phyloP scores from a whole-genome alignment of 345 rosid species.

The Camelina laxa region DNA sequence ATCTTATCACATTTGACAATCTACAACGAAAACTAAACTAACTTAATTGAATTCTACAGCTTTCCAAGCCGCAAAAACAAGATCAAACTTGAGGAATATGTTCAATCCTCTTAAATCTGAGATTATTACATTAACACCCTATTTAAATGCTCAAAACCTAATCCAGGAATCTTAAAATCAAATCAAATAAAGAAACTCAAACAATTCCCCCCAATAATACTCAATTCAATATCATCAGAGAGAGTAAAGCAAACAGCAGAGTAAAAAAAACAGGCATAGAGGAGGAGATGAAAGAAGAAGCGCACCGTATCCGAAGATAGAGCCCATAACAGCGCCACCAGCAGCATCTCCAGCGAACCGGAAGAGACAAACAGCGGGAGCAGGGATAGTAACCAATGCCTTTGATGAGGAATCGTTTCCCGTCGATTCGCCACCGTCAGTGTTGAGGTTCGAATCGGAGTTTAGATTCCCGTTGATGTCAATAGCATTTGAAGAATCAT shows the following conservation, averaged over 20 bases:
- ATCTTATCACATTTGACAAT: constrained; percentile 11
- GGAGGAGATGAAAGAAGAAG: not conserved
- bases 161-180: no score
- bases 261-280: not conserved
- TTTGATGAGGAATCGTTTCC: constrained; percentile 47
- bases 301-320: constrained; percentile 82
- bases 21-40: not conserved
- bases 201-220: not conserved
- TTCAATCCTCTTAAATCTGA: not conserved
- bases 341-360: constrained; percentile 79
- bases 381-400: constrained; percentile 50
- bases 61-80: not conserved
- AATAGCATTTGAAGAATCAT: constrained; percentile 49
- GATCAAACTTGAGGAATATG: not conserved
- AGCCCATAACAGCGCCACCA: constrained; percentile 90
- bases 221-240: not conserved
- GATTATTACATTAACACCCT: not conserved
- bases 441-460: constrained; percentile 35
- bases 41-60: not conserved
- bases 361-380: constrained; percentile 72
- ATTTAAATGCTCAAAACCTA: not conserved
- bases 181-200: no score
- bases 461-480: constrained; percentile 37
- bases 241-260: not conserved
- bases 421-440: constrained; percentile 38